Evolutionary conservation across 768 basidiomycete genomes (phyloP).

Genomic region (Scleroderma citrinum): DNA sequence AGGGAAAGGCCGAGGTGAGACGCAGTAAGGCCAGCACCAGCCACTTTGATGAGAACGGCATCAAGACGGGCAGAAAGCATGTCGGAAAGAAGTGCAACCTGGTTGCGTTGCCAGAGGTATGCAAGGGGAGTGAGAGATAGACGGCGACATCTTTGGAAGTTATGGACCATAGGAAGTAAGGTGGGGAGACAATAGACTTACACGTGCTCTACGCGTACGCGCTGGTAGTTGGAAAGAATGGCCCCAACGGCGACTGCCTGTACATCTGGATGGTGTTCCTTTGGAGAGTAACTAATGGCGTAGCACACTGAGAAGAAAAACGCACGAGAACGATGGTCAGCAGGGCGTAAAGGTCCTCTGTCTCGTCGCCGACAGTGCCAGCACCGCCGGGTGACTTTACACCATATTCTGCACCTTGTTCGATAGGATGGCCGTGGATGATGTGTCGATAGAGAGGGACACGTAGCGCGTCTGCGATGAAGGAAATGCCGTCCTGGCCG

Average conservation of each 20-base stretch:
- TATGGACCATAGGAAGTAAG: constrained; percentile 2
- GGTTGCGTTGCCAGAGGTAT: constrained; percentile 93
- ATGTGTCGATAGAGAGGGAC: constrained; percentile 80
- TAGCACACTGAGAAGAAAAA: not conserved
- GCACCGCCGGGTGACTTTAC: constrained; percentile 41
- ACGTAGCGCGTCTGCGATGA: constrained; percentile 78
- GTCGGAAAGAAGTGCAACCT: constrained; percentile 75
- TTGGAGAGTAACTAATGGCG: not conserved
- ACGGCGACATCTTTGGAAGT: constrained; percentile 59
- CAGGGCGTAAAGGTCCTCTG: constrained; percentile 82
- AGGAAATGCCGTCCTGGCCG: constrained; percentile 87
- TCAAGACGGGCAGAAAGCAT: constrained; percentile 81
- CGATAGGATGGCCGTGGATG: constrained; percentile 76
- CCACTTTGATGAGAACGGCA: constrained; percentile 89
- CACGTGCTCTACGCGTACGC: constrained; percentile 98
- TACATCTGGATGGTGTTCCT: constrained; percentile 76
- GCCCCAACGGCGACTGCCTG: constrained; percentile 91
- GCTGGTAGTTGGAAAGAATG: constrained; percentile 95
- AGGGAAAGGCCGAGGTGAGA: constrained; percentile 78
- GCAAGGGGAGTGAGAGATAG: constrained; percentile 74
- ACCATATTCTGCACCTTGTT: constrained; percentile 85
- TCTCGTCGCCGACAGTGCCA: constrained; percentile 82
- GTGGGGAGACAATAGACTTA: constrained; percentile 30
- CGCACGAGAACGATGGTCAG: constrained; percentile 72
- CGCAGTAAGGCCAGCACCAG: constrained; percentile 81